Evolutionary conservation across 1,284 basidiomycete species (phyloP).

Genomic region (Lentinula novae-zelandiae): DNA sequence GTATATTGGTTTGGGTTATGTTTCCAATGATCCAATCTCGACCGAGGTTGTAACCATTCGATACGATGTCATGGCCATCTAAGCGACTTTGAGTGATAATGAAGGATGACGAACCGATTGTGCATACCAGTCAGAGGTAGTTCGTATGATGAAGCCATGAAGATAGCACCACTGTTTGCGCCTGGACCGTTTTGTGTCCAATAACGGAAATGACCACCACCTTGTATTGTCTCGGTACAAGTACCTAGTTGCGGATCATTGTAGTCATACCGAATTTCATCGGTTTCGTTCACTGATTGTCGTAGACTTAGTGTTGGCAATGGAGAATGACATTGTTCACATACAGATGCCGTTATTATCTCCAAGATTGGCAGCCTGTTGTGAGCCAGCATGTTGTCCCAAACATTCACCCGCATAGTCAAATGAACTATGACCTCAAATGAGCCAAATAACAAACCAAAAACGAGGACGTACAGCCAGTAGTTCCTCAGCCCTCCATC

Average conservation of each 20-base stretch:
- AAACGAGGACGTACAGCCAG: constrained; percentile 33
- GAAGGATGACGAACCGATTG: background rate
- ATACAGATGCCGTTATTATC: constrained; percentile 73
- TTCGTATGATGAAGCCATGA: constrained; percentile 82
- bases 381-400: constrained; percentile 70
- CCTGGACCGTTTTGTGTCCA: constrained; percentile 75
- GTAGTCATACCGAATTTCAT: constrained; percentile 79
- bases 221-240: constrained; percentile 81
- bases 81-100: background rate
- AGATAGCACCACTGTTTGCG: constrained; percentile 73
- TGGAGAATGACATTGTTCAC: constrained; percentile 21
- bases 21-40: constrained; percentile 82
- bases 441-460: background rate
- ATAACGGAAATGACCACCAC: constrained; percentile 90
- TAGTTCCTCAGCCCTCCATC: constrained; percentile 83
- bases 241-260: constrained; percentile 74
- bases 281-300: constrained; percentile 66
- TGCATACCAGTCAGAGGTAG: constrained; percentile 51
- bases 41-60: constrained; percentile 45
- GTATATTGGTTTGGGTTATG: constrained; percentile 57
- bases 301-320: background rate
- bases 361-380: constrained; percentile 80
- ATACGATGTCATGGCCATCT: constrained; percentile 43
- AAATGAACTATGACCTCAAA: constrained; percentile 31
- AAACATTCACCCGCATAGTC: constrained; percentile 79